A percentile compares a stretch with the other conserved stretches of the same genome.
phyloP scores from a whole-genome alignment of 169 alveolate species.

The Cryptosporidium tyzzeri region DNA sequence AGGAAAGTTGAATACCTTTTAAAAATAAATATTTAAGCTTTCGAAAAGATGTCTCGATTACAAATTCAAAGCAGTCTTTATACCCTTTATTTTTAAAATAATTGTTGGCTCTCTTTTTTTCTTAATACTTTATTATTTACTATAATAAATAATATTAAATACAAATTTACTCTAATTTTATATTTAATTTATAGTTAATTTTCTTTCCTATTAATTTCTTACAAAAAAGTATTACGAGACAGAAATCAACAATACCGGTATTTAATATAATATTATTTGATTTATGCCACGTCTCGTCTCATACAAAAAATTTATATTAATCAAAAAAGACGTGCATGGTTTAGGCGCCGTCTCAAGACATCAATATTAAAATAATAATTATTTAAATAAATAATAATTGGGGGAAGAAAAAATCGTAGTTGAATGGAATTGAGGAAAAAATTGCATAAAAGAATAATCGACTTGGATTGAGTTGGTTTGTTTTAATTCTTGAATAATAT shows the following conservation, averaged over 20 bases:
- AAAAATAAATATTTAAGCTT: background rate
- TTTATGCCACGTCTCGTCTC: constrained; percentile 22
- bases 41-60: constrained; percentile 7
- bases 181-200: background rate
- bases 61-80: background rate
- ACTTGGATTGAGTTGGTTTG: background rate
- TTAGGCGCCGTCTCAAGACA: constrained; percentile 76
- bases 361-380: background rate
- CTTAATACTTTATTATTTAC: too few species aligned
- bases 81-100: background rate
- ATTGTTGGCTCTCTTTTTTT: background rate
- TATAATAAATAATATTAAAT: too few species aligned
- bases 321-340: constrained; percentile 33
- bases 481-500: constrained; percentile 1
- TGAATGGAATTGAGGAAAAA: background rate
- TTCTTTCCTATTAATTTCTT: background rate
- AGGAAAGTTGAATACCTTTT: constrained; percentile 11
- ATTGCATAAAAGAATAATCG: constrained; percentile 6
- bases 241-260: background rate
- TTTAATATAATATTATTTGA: background rate
- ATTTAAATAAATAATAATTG: background rate
- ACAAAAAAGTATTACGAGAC: constrained; percentile 20
- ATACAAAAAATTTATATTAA: background rate
- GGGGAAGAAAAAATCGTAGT: background rate
- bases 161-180: background rate